phyloP scores from a whole-genome alignment of 1,284 basidiomycete species.

The Microbotryum lychnidis-dioicae region DNA sequence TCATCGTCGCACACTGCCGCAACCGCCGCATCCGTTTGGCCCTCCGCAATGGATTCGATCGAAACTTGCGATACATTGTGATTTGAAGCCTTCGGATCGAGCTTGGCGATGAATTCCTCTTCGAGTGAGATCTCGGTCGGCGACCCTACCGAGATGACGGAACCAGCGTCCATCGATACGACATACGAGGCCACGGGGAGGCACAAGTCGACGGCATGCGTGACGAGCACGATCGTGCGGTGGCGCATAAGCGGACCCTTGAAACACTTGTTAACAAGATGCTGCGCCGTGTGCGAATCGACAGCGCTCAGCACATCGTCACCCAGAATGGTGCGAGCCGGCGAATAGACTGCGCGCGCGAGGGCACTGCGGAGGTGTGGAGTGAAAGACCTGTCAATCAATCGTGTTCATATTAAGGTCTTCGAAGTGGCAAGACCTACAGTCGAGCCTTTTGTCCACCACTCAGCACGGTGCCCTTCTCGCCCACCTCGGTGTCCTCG shows the following conservation, averaged over 20 bases:
- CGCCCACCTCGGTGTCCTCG: constrained; percentile 62
- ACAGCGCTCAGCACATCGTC: constrained; percentile 45
- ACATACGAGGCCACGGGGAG: constrained; percentile 44
- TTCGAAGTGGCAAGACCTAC: background rate
- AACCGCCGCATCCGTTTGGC: constrained; percentile 6
- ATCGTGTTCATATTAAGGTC: too few species aligned
- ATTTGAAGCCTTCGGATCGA: background rate
- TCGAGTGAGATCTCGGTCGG: constrained; percentile 24
- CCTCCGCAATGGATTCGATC: constrained; percentile 23
- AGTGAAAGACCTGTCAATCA: too few species aligned
- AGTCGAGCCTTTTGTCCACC: constrained; percentile 61
- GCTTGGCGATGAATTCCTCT: background rate
- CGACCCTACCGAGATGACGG: constrained; percentile 36
- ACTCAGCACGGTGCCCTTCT: constrained; percentile 57
- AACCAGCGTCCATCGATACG: constrained; percentile 40
- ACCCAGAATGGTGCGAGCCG: constrained; percentile 40
- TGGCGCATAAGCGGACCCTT: constrained; percentile 54
- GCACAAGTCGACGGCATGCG: constrained; percentile 64
- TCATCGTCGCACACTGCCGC: constrained; percentile 1
- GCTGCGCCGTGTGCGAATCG: constrained; percentile 40
- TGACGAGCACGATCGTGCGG: constrained; percentile 72
- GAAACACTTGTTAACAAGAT: constrained; percentile 39
- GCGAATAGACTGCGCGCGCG: constrained; percentile 42
- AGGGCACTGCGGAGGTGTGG: constrained; percentile 6
- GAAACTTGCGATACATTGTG: constrained; percentile 4